Evolutionary conservation across 768 basidiomycete species (phyloP).

Genomic region (Austroboletus eburneus): DNA sequence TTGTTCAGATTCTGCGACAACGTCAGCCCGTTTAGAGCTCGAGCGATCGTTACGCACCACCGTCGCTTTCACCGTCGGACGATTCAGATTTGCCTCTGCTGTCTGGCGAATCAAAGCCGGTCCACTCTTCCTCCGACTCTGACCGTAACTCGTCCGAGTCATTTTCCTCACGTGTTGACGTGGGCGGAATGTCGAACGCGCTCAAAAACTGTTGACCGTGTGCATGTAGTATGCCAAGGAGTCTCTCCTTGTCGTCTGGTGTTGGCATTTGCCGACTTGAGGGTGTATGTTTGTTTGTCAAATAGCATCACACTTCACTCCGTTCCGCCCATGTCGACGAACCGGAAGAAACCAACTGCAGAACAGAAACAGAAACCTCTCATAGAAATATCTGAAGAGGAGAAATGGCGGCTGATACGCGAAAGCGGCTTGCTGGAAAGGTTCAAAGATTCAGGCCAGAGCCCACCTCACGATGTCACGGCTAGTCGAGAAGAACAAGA

Average conservation of each 20-base stretch:
- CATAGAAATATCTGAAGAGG: slow-evolving; percentile 64
- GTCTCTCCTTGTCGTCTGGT: slow-evolving; percentile 25
- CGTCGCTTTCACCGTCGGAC: slow-evolving; percentile 21
- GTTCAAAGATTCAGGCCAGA: slow-evolving; percentile 16
- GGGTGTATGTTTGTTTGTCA: slow-evolving; percentile 8
- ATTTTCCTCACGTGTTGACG: slow-evolving; percentile 18
- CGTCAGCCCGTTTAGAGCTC: neutral
- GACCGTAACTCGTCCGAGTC: slow-evolving; percentile 13
- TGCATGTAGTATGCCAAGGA: slow-evolving; percentile 41
- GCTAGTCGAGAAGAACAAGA: slow-evolving; percentile 24
- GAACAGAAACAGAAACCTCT: slow-evolving; percentile 15
- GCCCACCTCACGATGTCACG: neutral
- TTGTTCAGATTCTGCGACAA: slow-evolving; percentile 35
- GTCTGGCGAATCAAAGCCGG: slow-evolving; percentile 28
- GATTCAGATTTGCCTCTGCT: neutral
- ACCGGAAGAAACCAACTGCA: slow-evolving; percentile 17
- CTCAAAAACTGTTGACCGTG: slow-evolving; percentile 45
- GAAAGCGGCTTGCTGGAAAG: slow-evolving; percentile 57
- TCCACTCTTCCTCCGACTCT: slow-evolving; percentile 40
- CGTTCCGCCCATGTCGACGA: slow-evolving; percentile 29
- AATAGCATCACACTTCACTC: neutral
- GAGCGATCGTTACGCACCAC: slow-evolving; percentile 7
- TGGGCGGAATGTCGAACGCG: slow-evolving; percentile 33
- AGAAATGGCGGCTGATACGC: slow-evolving; percentile 74
- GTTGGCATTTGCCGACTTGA: slow-evolving; percentile 6